phyloP scores from a whole-genome alignment of 2,329 filamentous ascomycete species.

The Seiridium unicorne region DNA sequence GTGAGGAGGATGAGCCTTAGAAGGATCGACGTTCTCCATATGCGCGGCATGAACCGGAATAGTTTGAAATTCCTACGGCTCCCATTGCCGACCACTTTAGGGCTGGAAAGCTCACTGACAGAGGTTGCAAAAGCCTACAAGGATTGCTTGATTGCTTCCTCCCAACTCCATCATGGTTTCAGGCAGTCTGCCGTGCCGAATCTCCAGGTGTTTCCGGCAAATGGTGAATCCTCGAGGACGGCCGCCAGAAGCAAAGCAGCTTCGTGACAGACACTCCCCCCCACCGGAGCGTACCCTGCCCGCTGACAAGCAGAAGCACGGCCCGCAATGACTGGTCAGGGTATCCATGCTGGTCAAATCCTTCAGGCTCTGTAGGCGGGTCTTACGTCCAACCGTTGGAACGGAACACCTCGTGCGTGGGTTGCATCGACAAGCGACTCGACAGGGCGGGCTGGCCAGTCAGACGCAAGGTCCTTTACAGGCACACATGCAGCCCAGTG shows the following conservation, averaged over 20 bases:
- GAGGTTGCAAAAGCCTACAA: not conserved
- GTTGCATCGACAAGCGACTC: not conserved
- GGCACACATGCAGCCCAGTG: not conserved
- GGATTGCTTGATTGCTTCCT: not conserved
- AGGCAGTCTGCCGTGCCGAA: not conserved
- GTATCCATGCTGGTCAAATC: conserved; percentile 6
- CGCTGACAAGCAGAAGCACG: conserved; percentile 2
- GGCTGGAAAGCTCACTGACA: not conserved
- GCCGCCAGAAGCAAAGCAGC: not conserved
- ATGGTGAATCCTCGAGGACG: not conserved
- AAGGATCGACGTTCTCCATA: not conserved
- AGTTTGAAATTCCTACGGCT: not conserved
- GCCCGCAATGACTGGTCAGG: not conserved
- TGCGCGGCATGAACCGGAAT: not conserved
- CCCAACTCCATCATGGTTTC: not conserved
- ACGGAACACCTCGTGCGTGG: conserved; percentile 6
- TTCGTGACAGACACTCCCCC: not conserved
- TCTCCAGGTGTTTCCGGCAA: not conserved
- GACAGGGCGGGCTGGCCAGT: not conserved
- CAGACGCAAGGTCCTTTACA: not conserved
- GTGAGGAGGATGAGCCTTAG: not conserved
- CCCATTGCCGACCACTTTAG: not conserved
- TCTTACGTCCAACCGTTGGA: conserved; percentile 9
- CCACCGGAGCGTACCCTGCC: not conserved
- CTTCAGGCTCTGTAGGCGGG: conserved; percentile 8